phyloP scores from a whole-genome alignment of 192 early-diverging fungal species.

The Polychytrium aggregatum region DNA sequence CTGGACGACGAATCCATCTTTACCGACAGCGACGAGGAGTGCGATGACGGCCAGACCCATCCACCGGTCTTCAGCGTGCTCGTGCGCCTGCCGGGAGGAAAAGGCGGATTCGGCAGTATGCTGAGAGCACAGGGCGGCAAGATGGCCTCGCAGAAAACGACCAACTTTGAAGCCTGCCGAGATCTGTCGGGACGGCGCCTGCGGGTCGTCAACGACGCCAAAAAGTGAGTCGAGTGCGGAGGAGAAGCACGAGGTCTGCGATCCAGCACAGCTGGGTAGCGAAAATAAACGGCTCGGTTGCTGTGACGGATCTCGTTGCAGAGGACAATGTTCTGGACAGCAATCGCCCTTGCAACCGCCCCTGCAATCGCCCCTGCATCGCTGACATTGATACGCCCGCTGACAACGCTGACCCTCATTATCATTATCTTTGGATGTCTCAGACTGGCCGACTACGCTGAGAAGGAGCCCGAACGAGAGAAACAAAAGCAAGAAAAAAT shows the following conservation, averaged over 20 bases:
- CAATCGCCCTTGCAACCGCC: background rate
- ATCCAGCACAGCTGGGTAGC: too few relatives aligned
- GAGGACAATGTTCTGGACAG: too few relatives aligned
- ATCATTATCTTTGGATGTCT: conserved; percentile 1
- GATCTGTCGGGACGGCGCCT: conserved; percentile 85
- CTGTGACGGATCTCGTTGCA: conserved; percentile 1
- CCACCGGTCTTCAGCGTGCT: conserved; percentile 31
- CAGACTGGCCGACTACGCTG: conserved; percentile 58
- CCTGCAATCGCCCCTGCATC: conserved; percentile 3
- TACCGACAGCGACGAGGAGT: conserved; percentile 1
- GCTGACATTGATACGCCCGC: conserved; percentile 11
- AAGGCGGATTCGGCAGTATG: conserved; percentile 94
- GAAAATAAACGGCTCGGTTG: background rate
- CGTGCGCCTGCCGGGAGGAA: conserved; percentile 63
- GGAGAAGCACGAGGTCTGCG: background rate
- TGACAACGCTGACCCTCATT: conserved; percentile 1
- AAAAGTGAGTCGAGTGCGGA: conserved; percentile 43
- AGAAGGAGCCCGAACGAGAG: conserved; percentile 54
- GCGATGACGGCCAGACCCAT: background rate
- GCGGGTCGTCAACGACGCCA: conserved; percentile 80
- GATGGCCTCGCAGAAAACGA: conserved; percentile 79
- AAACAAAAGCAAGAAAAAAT: conserved; percentile 45
- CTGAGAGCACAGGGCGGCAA: conserved; percentile 84
- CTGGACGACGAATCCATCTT: conserved; percentile 26
- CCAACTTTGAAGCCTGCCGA: conserved; percentile 86